Percentiles rank a stretch among this genome's conserved stretches.
These are phyloP conservation scores for Metrosideros polymorpha DNA, from an alignment of 441 rosid species.

Conservation along the genomic window DNA sequence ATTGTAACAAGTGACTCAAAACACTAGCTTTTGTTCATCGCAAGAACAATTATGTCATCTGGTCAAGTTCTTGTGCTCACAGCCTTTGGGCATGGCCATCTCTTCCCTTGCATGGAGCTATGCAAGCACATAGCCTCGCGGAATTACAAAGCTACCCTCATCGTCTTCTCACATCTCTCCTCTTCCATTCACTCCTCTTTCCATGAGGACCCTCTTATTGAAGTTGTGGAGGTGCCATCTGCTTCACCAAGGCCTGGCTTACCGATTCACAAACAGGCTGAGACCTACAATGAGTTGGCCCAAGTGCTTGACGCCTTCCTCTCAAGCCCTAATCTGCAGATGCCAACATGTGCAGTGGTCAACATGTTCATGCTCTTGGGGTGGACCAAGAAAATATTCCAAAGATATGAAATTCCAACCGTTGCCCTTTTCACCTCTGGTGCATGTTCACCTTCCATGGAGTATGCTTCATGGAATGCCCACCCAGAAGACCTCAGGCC, in stretches of 20 bases:
- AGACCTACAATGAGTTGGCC: slow-evolving; percentile 1
- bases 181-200: slow-evolving; percentile 23
- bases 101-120: slow-evolving; percentile 39
- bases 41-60: neutral
- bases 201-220: slow-evolving; percentile 15
- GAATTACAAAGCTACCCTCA: slow-evolving; percentile 17
- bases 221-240: slow-evolving; percentile 11
- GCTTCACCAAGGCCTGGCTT: slow-evolving; percentile 2
- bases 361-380: slow-evolving; percentile 40
- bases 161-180: slow-evolving; percentile 27
- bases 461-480: slow-evolving; percentile 33
- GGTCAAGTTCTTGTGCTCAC: slow-evolving; percentile 28
- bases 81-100: slow-evolving; percentile 44
- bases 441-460: slow-evolving; percentile 43
- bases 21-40: neutral
- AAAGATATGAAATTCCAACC: slow-evolving; percentile 19
- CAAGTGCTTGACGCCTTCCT: slow-evolving; percentile 16
- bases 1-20: neutral
- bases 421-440: slow-evolving; percentile 44
- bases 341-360: slow-evolving; percentile 32
- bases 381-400: slow-evolving; percentile 21
- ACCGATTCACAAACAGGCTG: neutral
- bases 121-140: slow-evolving; percentile 29
- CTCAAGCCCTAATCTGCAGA: neutral
- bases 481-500: slow-evolving; percentile 12